These are phyloP conservation scores for Combretum micranthum DNA, from an alignment of 345 rosid species.

Conservation along the genomic window DNA sequence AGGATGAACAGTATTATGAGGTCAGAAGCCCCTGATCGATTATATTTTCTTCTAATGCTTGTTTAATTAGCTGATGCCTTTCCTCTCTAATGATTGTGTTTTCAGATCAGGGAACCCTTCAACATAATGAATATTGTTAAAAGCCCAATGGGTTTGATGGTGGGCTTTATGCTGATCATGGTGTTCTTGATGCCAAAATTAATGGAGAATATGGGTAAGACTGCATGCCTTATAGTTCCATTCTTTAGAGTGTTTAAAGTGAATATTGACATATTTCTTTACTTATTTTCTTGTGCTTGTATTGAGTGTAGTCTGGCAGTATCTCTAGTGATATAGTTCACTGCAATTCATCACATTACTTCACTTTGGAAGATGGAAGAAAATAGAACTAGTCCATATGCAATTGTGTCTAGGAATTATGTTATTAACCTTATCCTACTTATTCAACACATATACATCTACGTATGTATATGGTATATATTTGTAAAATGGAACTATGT, in stretches of 20 bases:
- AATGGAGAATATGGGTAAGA: constrained; percentile 89
- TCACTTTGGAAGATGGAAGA: no score
- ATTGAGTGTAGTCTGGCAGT: no score
- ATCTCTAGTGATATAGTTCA: no score
- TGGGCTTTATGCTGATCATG: constrained; percentile 91
- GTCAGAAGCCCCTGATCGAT: constrained; percentile 23
- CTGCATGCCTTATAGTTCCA: constrained; percentile 6
- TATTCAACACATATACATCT: no score
- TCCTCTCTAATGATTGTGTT: constrained; percentile 14
- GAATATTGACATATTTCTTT: neutral
- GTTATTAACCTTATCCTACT: no score
- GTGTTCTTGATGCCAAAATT: constrained; percentile 93
- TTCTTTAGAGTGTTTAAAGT: neutral
- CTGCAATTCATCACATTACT: no score
- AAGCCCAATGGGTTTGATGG: constrained; percentile 98
- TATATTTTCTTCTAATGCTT: constrained; percentile 1
- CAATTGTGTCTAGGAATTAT: no score
- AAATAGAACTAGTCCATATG: no score
- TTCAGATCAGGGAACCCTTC: constrained; percentile 92
- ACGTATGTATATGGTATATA: no score
- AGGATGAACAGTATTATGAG: constrained; percentile 85
- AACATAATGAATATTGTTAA: constrained; percentile 68
- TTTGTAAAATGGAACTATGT: no score
- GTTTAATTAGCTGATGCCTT: constrained; percentile 7
- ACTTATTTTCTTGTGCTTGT: no score